Percentiles rank a stretch among this genome's conserved stretches.
Conservation (phyloP, 768 basidiomycete species). For the Roridomyces roridus region DNA sequence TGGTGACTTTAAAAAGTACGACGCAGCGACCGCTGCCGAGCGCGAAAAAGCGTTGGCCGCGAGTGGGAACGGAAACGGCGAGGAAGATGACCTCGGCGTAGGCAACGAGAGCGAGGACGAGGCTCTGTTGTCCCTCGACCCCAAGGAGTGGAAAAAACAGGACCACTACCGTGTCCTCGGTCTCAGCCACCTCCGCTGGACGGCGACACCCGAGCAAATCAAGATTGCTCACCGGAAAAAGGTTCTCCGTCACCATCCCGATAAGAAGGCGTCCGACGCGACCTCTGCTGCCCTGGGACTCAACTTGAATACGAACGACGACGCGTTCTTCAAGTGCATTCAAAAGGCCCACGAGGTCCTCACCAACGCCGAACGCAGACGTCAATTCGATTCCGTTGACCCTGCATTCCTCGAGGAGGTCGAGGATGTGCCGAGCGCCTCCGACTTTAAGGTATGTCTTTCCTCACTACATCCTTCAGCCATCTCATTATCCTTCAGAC, state of each 20-base stretch:
- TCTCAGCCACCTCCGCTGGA: slow-evolving; percentile 87
- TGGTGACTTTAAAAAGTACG: slow-evolving; percentile 84
- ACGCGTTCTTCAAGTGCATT: slow-evolving; percentile 99
- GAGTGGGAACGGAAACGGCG: slow-evolving; percentile 42
- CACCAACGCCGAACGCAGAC: slow-evolving; percentile 82
- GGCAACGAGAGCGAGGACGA: slow-evolving; percentile 87
- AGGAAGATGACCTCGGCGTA: slow-evolving; percentile 85
- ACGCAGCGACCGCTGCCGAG: slow-evolving; percentile 57
- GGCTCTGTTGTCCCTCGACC: slow-evolving; percentile 78
- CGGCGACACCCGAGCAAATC: slow-evolving; percentile 90
- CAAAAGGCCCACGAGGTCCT: slow-evolving; percentile 98
- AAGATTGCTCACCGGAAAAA: slow-evolving; percentile 98
- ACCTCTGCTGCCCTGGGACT: slow-evolving; percentile 55
- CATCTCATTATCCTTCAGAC: slow-evolving; percentile 39
- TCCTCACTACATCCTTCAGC: slow-evolving; percentile 35
- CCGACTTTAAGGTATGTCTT: slow-evolving; percentile 58
- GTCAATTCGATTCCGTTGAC: slow-evolving; percentile 97
- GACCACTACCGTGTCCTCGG: slow-evolving; percentile 98
- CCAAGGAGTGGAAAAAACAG: slow-evolving; percentile 99
- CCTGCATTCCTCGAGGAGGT: slow-evolving; percentile 75
- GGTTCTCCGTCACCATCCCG: slow-evolving; percentile 98
- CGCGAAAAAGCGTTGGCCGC: slow-evolving; percentile 53
- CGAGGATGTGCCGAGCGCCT: slow-evolving; percentile 74
- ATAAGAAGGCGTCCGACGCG: slow-evolving; percentile 76
- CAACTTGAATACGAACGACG: slow-evolving; percentile 89